Evolutionary conservation across 2,329 filamentous ascomycete species (phyloP).

Genomic region (Sphaceloma murrayae): DNA sequence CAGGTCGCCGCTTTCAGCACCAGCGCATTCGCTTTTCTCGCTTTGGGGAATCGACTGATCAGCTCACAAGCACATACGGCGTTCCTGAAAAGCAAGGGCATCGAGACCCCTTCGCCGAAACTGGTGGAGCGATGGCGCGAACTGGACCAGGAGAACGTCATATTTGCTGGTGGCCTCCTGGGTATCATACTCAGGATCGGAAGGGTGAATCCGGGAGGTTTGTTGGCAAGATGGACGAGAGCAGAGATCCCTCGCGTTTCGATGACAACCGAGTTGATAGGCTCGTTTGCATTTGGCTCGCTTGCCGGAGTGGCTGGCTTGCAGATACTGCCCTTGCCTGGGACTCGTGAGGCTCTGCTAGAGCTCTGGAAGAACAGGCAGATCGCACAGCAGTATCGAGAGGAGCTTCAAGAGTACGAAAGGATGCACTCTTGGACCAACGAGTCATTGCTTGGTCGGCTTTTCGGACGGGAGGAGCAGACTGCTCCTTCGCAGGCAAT

Average conservation of each 20-base stretch:
- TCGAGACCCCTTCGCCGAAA: slow-evolving; percentile 15
- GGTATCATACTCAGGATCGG: slow-evolving; percentile 9
- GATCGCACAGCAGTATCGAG: not conserved
- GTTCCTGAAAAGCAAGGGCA: slow-evolving; percentile 18
- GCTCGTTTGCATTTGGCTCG: slow-evolving; percentile 15
- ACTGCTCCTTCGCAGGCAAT: not conserved
- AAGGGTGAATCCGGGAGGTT: slow-evolving; percentile 11
- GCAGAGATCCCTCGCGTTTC: not conserved
- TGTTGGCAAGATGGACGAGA: slow-evolving; percentile 18
- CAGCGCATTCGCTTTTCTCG: not conserved
- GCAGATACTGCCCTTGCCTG: not conserved
- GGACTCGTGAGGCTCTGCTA: not conserved
- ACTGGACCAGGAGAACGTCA: slow-evolving; percentile 18
- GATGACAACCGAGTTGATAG: not conserved
- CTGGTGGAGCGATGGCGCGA: slow-evolving; percentile 16
- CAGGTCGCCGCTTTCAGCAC: slow-evolving; percentile 15
- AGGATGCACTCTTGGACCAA: not conserved
- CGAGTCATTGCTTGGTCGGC: not conserved
- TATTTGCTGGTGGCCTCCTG: slow-evolving; percentile 13
- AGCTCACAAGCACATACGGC: slow-evolving; percentile 11
- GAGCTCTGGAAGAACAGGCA: slow-evolving; percentile 2
- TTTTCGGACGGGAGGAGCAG: not conserved
- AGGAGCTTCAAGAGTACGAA: not conserved
- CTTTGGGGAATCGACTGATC: not conserved
- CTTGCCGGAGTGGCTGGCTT: slow-evolving; percentile 1